phyloP scores from a whole-genome alignment of 805 yeast genomes.

The Candida hungchunana region DNA sequence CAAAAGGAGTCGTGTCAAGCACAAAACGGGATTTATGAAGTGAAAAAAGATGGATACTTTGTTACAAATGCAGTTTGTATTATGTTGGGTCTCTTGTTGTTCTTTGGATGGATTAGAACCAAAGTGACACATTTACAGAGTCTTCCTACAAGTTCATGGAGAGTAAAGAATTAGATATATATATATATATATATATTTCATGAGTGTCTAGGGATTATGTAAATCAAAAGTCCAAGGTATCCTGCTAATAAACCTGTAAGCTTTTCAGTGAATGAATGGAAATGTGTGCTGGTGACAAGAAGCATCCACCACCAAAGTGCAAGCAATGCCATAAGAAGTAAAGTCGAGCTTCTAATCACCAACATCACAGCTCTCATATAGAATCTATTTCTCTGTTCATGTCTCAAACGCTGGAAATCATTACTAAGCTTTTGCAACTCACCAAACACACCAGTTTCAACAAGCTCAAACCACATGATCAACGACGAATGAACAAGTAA shows the following conservation, averaged over 20 bases:
- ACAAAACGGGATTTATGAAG: slow-evolving; percentile 51
- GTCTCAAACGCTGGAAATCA: slow-evolving; percentile 2
- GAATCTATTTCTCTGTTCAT: not conserved
- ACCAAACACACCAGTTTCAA: slow-evolving; percentile 36
- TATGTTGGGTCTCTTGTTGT: slow-evolving; percentile 56
- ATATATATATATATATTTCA: not conserved
- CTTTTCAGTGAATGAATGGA: slow-evolving; percentile 79
- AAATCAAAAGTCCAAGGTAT: slow-evolving; percentile 39
- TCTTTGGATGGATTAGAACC: slow-evolving; percentile 58
- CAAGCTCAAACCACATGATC: slow-evolving; percentile 61
- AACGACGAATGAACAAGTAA: slow-evolving; percentile 63
- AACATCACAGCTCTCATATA: not conserved
- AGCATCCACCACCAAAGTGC: slow-evolving; percentile 83
- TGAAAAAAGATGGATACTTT: slow-evolving; percentile 78
- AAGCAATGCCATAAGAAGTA: slow-evolving; percentile 32
- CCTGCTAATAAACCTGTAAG: slow-evolving; percentile 66
- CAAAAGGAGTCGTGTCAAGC: slow-evolving; percentile 47
- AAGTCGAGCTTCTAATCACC: slow-evolving; percentile 17
- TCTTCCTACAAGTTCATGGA: slow-evolving; percentile 75
- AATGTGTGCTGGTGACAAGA: slow-evolving; percentile 75
- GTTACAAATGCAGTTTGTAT: slow-evolving; percentile 73
- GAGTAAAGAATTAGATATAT: slow-evolving; percentile 30
- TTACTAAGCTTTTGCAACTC: slow-evolving; percentile 23
- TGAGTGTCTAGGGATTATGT: slow-evolving; percentile 32
- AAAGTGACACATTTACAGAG: slow-evolving; percentile 64